A percentile compares a stretch with the other conserved stretches of the same genome.
phyloP scores from a whole-genome alignment of 2,329 filamentous ascomycete species.

The Didymella exigua region DNA sequence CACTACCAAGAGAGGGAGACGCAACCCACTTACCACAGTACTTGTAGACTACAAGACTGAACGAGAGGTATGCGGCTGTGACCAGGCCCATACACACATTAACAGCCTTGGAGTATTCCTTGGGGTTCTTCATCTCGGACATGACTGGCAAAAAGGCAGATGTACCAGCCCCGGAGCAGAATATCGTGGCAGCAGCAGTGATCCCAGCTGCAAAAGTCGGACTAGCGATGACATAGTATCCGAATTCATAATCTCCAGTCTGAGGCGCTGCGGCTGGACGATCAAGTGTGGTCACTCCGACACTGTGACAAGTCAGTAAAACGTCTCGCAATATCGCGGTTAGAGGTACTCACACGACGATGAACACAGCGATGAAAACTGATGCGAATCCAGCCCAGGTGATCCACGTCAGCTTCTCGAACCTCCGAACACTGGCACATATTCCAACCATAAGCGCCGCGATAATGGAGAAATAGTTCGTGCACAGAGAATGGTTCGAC shows the following conservation, averaged over 20 bases:
- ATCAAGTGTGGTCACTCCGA: slow-evolving; percentile 63
- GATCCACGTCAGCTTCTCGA: slow-evolving; percentile 66
- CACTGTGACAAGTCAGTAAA: slow-evolving; percentile 23
- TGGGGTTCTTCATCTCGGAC: slow-evolving; percentile 66
- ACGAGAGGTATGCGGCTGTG: slow-evolving; percentile 62
- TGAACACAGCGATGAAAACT: slow-evolving; percentile 64
- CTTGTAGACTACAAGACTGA: slow-evolving; percentile 65
- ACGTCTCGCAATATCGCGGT: neutral
- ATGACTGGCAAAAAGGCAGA: slow-evolving; percentile 69
- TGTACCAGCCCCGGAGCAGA: slow-evolving; percentile 64
- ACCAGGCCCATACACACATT: slow-evolving; percentile 65
- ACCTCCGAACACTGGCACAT: slow-evolving; percentile 62
- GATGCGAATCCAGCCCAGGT: slow-evolving; percentile 66
- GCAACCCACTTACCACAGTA: slow-evolving; percentile 68
- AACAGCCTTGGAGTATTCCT: slow-evolving; percentile 65
- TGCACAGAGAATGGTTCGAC: slow-evolving; percentile 64
- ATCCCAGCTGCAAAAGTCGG: slow-evolving; percentile 66
- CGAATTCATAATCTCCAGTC: slow-evolving; percentile 64
- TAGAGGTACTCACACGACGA: slow-evolving; percentile 52
- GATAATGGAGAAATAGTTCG: slow-evolving; percentile 64
- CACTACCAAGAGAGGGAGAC: slow-evolving; percentile 64
- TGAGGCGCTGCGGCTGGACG: slow-evolving; percentile 66
- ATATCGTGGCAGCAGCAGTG: slow-evolving; percentile 62
- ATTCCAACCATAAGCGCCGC: slow-evolving; percentile 58
- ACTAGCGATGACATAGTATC: slow-evolving; percentile 61